phyloP scores from a whole-genome alignment of 2,329 filamentous ascomycete species.

The Myriosclerotinia curreyana region DNA sequence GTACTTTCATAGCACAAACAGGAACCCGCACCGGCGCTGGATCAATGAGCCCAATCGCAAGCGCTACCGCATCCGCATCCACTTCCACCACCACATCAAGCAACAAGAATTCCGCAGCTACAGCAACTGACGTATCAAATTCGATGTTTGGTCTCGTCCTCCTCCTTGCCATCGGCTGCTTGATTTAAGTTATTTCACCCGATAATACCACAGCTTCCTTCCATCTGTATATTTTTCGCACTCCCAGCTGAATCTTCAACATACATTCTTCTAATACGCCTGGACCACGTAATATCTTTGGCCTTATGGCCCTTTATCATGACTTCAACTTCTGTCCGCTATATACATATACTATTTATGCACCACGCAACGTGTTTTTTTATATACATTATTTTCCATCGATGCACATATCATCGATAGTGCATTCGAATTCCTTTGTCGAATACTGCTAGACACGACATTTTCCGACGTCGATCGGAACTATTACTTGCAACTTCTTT shows the following conservation, averaged over 20 bases:
- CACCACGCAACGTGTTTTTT: constrained; percentile 1
- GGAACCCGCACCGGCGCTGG: neutral
- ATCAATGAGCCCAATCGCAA: constrained; percentile 10
- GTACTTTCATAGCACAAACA: neutral
- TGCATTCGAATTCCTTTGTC: neutral
- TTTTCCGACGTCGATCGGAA: neutral
- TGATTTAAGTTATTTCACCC: neutral
- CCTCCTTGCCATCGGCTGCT: constrained; percentile 12
- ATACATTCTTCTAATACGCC: constrained; percentile 21
- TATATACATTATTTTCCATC: neutral
- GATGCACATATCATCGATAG: neutral
- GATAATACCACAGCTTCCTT: neutral
- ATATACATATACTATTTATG: constrained; percentile 15
- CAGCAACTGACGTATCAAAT: constrained; percentile 10
- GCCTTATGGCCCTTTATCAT: neutral
- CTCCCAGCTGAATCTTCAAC: constrained; percentile 3
- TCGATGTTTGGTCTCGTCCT: constrained; percentile 15
- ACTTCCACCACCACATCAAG: constrained; percentile 10
- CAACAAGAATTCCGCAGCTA: constrained; percentile 16
- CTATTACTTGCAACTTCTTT: neutral
- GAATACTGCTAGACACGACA: neutral
- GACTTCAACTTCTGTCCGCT: constrained; percentile 7
- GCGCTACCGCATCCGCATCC: neutral
- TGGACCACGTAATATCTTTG: constrained; percentile 20
- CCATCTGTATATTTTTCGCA: neutral